phyloP scores from a whole-genome alignment of 768 basidiomycete genomes.

The Goffeauzyma gilvescens region DNA sequence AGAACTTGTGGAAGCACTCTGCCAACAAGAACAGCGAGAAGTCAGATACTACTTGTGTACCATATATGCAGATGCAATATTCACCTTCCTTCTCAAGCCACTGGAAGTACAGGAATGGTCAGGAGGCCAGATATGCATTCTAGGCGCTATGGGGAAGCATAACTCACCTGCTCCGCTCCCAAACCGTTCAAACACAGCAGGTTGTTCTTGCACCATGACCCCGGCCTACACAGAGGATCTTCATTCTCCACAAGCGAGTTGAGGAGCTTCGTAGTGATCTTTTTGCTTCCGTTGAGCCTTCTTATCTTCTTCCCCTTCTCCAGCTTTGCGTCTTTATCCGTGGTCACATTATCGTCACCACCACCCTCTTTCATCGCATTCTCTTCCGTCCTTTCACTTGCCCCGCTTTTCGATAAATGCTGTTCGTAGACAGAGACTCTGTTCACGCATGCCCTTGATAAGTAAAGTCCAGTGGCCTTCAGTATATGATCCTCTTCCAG shows the following conservation, averaged over 20 bases:
- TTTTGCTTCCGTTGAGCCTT: slow-evolving; percentile 1
- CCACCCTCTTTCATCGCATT: background rate
- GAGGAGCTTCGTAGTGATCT: slow-evolving; percentile 1
- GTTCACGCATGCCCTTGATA: background rate
- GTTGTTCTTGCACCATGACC: slow-evolving; percentile 51
- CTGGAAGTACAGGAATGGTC: no score
- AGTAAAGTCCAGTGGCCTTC: background rate
- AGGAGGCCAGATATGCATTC: no score
- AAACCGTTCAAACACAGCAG: slow-evolving; percentile 75
- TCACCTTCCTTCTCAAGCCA: no score
- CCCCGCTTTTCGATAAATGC: background rate
- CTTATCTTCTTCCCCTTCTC: slow-evolving; percentile 5
- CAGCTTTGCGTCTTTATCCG: slow-evolving; percentile 1
- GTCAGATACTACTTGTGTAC: no score
- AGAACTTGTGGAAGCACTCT: no score
- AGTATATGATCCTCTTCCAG: slow-evolving; percentile 3
- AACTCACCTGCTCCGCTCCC: slow-evolving; percentile 67
- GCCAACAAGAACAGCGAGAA: no score
- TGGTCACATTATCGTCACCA: background rate
- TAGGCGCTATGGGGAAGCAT: no score
- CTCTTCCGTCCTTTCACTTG: background rate
- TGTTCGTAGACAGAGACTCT: no score
- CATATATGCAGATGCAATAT: no score
- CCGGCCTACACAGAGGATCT: slow-evolving; percentile 9
- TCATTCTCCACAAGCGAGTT: background rate